Percentiles rank a stretch among this genome's conserved stretches.
These are phyloP conservation scores for Phytophthora ramorum DNA, from an alignment of 352 stramenopile species.

Conservation along the genomic window DNA sequence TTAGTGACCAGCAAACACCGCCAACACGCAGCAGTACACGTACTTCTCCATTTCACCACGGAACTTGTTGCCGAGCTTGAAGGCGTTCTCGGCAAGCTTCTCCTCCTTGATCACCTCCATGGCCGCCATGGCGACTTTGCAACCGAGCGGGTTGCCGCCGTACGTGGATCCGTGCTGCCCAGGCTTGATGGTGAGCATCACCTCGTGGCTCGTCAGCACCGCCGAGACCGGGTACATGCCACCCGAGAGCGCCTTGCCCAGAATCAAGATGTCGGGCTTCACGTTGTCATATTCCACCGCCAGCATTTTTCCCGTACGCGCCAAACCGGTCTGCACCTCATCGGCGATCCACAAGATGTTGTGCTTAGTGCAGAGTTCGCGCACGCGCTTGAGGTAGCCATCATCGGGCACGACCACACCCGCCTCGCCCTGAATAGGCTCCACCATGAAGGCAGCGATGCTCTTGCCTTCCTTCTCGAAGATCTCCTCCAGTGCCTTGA, in stretches of 20 bases:
- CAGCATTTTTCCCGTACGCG: slow-evolving; percentile 97
- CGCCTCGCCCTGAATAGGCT: slow-evolving; percentile 63
- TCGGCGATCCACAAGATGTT: slow-evolving; percentile 99
- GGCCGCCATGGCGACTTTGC: slow-evolving; percentile 97
- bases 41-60: slow-evolving; percentile 86
- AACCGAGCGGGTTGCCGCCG: slow-evolving; percentile 97
- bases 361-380: slow-evolving; percentile 96
- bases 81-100: slow-evolving; percentile 95
- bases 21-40: slow-evolving; percentile 17
- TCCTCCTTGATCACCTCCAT: slow-evolving; percentile 95
- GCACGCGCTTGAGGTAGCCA: slow-evolving; percentile 74
- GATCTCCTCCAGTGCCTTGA: slow-evolving; percentile 82
- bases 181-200: slow-evolving; percentile 98
- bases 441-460: slow-evolving; percentile 99
- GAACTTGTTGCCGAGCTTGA: slow-evolving; percentile 94
- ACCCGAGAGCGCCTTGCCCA: slow-evolving; percentile 97
- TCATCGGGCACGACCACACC: no score
- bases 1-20: slow-evolving; percentile 12
- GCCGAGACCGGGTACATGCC: slow-evolving; percentile 98
- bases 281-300: slow-evolving; percentile 96
- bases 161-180: slow-evolving; percentile 98
- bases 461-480: slow-evolving; percentile 86
- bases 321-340: slow-evolving; percentile 98
- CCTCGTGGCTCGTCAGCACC: slow-evolving; percentile 95
- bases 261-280: slow-evolving; percentile 98